phyloP scores from a whole-genome alignment of 768 basidiomycete species.

The Xerocomellus dryophilus region DNA sequence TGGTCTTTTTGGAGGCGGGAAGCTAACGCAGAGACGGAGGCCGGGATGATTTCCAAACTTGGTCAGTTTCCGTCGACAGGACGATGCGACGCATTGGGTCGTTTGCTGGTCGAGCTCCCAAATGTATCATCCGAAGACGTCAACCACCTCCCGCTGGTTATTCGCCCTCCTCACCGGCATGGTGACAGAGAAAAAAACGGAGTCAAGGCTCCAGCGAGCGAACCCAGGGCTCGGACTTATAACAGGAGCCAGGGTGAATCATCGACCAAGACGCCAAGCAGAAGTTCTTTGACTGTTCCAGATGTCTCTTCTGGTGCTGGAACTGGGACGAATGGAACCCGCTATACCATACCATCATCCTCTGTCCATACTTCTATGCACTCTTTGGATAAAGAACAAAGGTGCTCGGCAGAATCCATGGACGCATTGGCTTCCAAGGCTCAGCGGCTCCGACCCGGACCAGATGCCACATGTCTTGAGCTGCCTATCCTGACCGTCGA shows the following conservation, averaged over 20 bases:
- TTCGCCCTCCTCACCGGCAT: not conserved
- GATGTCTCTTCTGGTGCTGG: not conserved
- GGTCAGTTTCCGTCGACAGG: not conserved
- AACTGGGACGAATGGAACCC: not conserved
- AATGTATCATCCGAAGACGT: not conserved
- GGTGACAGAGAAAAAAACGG: not conserved
- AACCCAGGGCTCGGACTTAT: not conserved
- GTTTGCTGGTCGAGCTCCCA: constrained; percentile 1
- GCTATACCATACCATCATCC: not conserved
- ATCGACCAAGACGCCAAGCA: not conserved
- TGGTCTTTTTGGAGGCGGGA: not conserved
- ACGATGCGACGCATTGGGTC: constrained; percentile 5
- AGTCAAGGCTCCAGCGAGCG: not conserved
- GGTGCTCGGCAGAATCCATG: not conserved
- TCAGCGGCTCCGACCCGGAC: not conserved
- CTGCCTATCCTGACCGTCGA: constrained; percentile 6
- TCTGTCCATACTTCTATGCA: not conserved
- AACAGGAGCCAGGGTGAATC: not conserved
- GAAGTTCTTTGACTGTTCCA: not conserved
- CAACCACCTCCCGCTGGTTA: not conserved
- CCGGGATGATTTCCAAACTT: not conserved
- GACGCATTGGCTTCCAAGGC: not conserved
- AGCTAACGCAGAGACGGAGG: not conserved
- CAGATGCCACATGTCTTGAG: not conserved
- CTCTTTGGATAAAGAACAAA: not conserved